Evolutionary conservation across 768 basidiomycete genomes (phyloP), one percentile per base, ranked within the genome.

Genomic region (Boletus sp.): DNA sequence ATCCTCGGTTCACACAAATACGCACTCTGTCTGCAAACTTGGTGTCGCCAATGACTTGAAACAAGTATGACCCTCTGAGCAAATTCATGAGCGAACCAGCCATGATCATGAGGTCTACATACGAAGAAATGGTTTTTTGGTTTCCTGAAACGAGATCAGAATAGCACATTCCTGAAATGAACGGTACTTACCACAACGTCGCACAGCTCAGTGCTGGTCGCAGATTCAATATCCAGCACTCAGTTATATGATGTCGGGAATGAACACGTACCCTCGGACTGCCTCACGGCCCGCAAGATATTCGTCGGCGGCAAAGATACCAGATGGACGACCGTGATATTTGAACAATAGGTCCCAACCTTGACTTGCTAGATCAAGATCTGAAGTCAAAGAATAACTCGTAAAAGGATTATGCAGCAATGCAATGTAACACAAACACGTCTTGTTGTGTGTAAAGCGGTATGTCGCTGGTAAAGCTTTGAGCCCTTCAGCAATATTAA

Each of bases 291-390:
- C 81, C 7, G 83, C 81, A 10, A 83, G 71, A 57, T 82, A 82
- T 61, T 83, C 82, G 54, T 84, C 83, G 7, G 83, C 82, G 15
- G 78, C 80, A 59, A 74, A 83, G 15, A 82, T 82, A 1, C 81
- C 81, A 7, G 80, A 81, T 0, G 82, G 81, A 3, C 81, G 72
- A 7, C 83, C 82, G 58, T 84, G 82, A 59, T 83, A 85, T 64
- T 82, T 71, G 76, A 83, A 83, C 15, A 83, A 63, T 46, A 82
- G 55, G 57, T 85, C 82, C 79, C 82, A 83, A 7, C 80, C 81
- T 44, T 67, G 35, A 46, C 81, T 82, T 14, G 80, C 80, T 8
- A 67, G 67, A 52, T 81, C 77, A 17, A 53, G 44, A 28, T 33
- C 47, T 47, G 37, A 36, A 83, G 71, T 32, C 24, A 12, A 47